Percentiles rank a stretch among this genome's conserved stretches.
These are phyloP conservation scores for Anisodus acutangulus DNA, from an alignment of 257 asterid genomes.

Conservation along the genomic window DNA sequence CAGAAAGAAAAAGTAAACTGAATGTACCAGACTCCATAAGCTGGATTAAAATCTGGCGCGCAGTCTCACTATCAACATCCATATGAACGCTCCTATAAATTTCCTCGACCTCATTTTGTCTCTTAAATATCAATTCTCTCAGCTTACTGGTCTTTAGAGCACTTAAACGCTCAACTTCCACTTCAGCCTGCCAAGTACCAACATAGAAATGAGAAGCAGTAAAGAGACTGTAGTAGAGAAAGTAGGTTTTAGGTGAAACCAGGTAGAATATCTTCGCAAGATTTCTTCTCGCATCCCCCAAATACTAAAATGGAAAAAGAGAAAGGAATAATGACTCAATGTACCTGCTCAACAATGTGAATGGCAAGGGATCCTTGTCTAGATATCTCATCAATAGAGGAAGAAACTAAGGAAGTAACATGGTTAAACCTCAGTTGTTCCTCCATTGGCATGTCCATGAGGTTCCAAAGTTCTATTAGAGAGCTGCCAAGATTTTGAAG, in stretches of 20 bases:
- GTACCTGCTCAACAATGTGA: constrained; percentile 70
- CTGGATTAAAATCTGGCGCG: constrained; percentile 49
- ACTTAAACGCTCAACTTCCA: constrained; percentile 63
- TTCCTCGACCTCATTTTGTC: constrained; percentile 75
- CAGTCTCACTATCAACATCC: constrained; percentile 63
- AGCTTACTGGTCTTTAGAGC: constrained; percentile 66
- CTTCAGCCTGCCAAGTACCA: constrained; percentile 50
- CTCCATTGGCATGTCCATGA: constrained; percentile 63
- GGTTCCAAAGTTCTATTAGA: constrained; percentile 67
- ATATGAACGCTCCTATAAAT: constrained; percentile 63
- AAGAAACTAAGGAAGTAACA: constrained; percentile 50
- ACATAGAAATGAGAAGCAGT: constrained; percentile 31
- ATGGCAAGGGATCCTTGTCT: constrained; percentile 63
- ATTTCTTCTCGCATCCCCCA: neutral
- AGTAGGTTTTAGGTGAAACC: constrained; percentile 25
- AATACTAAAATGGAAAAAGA: constrained; percentile 1
- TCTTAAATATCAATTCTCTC: constrained; percentile 72
- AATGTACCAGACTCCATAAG: constrained; percentile 64
- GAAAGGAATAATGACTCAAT: constrained; percentile 28
- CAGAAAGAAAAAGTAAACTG: constrained; percentile 25
- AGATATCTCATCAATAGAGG: constrained; percentile 46
- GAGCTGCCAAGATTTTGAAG: constrained; percentile 57
- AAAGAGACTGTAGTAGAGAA: neutral
- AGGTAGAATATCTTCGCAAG: neutral
- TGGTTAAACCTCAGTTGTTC: constrained; percentile 59